Conservation (phyloP, 2,329 filamentous ascomycete species). For the Zymoseptoria pseudotritici region DNA sequence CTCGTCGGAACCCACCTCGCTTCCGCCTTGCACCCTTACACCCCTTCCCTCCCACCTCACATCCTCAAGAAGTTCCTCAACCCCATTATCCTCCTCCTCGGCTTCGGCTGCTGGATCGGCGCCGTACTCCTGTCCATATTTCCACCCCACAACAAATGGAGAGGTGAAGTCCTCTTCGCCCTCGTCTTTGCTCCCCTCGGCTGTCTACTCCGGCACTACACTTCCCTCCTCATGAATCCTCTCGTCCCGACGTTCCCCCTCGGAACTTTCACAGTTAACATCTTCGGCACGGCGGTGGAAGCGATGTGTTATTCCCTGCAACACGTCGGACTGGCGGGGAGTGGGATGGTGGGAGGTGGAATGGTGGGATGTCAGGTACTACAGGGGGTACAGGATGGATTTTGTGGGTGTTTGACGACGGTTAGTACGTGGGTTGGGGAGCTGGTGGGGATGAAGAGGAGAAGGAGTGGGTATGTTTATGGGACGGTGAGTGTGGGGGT, state of each 20-base stretch:
- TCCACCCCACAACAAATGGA: constrained; percentile 68
- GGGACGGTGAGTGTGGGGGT: constrained; percentile 53
- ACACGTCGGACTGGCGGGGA: constrained; percentile 44
- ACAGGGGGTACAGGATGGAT: constrained; percentile 43
- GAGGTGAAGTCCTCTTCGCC: constrained; percentile 65
- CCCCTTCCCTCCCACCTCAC: constrained; percentile 53
- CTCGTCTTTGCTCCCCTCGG: constrained; percentile 78
- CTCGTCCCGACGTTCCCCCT: constrained; percentile 63
- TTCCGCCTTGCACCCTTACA: constrained; percentile 49
- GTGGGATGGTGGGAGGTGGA: constrained; percentile 34
- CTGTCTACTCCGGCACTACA: constrained; percentile 67
- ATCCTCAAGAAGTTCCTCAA: constrained; percentile 58
- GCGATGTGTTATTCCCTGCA: constrained; percentile 74
- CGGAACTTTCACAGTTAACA: constrained; percentile 78
- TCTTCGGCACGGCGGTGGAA: constrained; percentile 66
- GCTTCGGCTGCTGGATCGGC: constrained; percentile 68
- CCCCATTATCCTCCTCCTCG: constrained; percentile 55
- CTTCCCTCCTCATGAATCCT: constrained; percentile 63
- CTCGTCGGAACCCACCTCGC: constrained; percentile 70
- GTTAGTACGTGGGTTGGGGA: constrained; percentile 44
- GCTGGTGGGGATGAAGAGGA: constrained; percentile 30
- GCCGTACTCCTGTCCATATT: constrained; percentile 64
- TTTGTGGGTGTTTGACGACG: constrained; percentile 43
- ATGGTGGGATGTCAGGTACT: constrained; percentile 38
- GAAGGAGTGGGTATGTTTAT: constrained; percentile 60